Base-by-base conservation (phyloP, 108 stramenopile species). In the Seminavis robusta region DNA sequence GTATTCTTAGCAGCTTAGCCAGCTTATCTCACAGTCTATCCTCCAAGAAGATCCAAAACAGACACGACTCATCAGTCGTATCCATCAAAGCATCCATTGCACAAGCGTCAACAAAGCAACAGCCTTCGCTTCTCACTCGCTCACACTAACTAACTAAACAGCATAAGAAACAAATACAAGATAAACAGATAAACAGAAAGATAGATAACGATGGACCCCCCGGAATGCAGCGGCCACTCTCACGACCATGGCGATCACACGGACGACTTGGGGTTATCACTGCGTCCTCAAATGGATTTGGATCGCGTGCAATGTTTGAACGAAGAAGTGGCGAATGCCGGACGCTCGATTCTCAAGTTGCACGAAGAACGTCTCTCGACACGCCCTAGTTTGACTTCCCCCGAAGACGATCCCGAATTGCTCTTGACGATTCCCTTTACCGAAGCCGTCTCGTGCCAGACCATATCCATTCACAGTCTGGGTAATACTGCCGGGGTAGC, bases 351-450 rank as follows among this genome's bases (percentile, higher is more conserved):
- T 6, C 54, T 93, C 37, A 93, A 93, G 55, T 36, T 81, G n/a
- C 80, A 90, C 58, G 86, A 93, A 50, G 84, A 90, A 24, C 76
- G 92, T 17, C 36, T 83, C 13, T 60, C 80, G 0, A 0, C 65
- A 6, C 58, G 61, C 29, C 92, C 92, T 10, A 65, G 63, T 7
- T 47, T 93, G 41, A 50, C 29, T 40, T 81, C 81, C 3, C 79
- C 84, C 31, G 81, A 82, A 8, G 87, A 92, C 47, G 88, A 88
- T 70, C 80, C 88, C 11, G 92, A 93, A 56, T 52, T 93, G 23
- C 50, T 93, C 7, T 34, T 93, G 34, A 52, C 67, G 45, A 80
- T 93, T 54, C 88, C 88, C 0, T 93, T 93, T 56, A 71, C 57
- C 19, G 92, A 93, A 53, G 77, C 78, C 6, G 92, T 93, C 8